Evolutionary conservation across 768 basidiomycete species (phyloP), one percentile per base, ranked within the genome.

Genomic region (Daedaleopsis nitida): DNA sequence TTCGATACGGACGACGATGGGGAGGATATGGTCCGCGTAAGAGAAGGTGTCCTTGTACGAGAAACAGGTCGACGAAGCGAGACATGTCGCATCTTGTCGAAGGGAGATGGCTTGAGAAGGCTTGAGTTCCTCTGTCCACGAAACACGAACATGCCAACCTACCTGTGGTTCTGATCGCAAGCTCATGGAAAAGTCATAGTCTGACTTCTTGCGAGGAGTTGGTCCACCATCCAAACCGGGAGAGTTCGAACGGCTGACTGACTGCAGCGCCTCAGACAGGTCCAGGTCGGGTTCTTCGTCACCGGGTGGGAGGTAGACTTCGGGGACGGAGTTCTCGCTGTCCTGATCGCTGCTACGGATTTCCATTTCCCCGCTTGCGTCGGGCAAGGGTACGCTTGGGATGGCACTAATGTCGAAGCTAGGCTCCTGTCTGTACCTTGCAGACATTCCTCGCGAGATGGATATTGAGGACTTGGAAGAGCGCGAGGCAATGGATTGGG

Each of bases 401-500:
- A 76, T 75, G n/a, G 64, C 34, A 65, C 74, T 76, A 37, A 72
- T 62, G 37, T 75, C 74, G 55, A 77, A 76, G 57, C 71, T 74
- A 12, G 66, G 65, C 16, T 72, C 64, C 17, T 27, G 24, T 12
- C 45, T 49, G 21, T 24, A 57, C 1, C 32, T 16, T 35, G 55
- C 37, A 1, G 52, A 50, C 35, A 64, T 56, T 5, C 58, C 60
- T 16, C 65, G 53, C 7, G 72, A 73, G 6, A 24, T 58, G 6
- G 69, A 66, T 1, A 85, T 75, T 14, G 62, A 73, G 2, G 76
- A 76, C 39, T 74, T 74, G 58, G 73, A 73, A 16, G 78, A 77
- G 39, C 81, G 76, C 11, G 79, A 81, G 0, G 76, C 77, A 47
- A 86, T 75, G 12, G 84, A 92, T 17, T 75, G 75, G 5, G 82